Evolutionary conservation across 768 basidiomycete species (phyloP).

Genomic region (Sistotremastrum niveocremeum): DNA sequence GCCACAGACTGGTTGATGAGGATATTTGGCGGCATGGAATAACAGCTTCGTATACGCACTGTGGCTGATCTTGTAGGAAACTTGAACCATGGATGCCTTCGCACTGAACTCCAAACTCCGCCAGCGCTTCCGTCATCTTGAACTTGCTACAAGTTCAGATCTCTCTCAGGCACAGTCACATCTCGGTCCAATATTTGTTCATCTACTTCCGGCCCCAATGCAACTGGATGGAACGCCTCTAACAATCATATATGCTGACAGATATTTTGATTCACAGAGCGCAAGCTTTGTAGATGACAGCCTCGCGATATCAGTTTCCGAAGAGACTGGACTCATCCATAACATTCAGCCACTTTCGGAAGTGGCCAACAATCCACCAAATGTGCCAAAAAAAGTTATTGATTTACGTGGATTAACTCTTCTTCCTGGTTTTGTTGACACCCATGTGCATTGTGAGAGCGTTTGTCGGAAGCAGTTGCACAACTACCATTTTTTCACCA

Average conservation of each 20-base stretch:
- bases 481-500: constrained; percentile 8
- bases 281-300: no score
- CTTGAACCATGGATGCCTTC: background rate
- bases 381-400: constrained; percentile 14
- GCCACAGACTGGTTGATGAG: constrained; percentile 62
- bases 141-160: no score
- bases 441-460: constrained; percentile 38
- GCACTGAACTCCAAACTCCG: no score
- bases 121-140: no score
- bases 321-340: constrained; percentile 32
- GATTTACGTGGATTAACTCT: constrained; percentile 35
- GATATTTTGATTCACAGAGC: no score
- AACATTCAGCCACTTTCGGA: constrained; percentile 20
- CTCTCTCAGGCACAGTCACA: no score
- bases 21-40: constrained; percentile 71
- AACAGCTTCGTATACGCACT: constrained; percentile 62
- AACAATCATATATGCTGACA: no score
- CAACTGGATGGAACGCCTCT: no score
- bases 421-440: constrained; percentile 44
- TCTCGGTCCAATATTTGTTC: no score
- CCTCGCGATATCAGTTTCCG: constrained; percentile 18
- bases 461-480: background rate
- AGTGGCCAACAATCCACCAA: constrained; percentile 5
- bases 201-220: no score
- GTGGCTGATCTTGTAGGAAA: constrained; percentile 38